Conservation (phyloP, 1,284 basidiomycete genomes). For the Macrocybe sp. region DNA sequence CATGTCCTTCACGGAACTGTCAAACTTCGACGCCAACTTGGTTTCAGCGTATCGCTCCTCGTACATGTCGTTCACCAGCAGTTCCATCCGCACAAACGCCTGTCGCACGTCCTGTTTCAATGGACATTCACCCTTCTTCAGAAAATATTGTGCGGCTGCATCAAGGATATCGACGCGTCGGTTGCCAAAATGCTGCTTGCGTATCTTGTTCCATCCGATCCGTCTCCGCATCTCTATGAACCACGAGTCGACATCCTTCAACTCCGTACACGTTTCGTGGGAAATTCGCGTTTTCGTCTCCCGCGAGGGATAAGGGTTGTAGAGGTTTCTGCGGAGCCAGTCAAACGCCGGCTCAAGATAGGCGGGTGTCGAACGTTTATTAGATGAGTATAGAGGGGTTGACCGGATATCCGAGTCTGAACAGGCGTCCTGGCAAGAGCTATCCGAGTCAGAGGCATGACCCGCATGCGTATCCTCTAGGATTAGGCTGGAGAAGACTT, state of each 20-base stretch:
- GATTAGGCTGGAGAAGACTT: constrained; percentile 5
- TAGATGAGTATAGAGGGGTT: neutral
- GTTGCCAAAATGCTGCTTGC: constrained; percentile 31
- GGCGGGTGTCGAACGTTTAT: constrained; percentile 9
- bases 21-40: constrained; percentile 20
- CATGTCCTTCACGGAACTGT: constrained; percentile 23
- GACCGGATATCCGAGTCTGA: neutral
- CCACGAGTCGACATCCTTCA: constrained; percentile 39
- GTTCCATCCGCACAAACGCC: neutral
- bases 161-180: constrained; percentile 33
- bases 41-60: constrained; percentile 22
- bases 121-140: constrained; percentile 3
- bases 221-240: constrained; percentile 41
- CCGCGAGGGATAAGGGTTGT: constrained; percentile 46
- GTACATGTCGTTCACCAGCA: constrained; percentile 12
- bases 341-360: constrained; percentile 31
- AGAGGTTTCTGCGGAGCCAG: constrained; percentile 43
- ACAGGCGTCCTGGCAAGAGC: neutral
- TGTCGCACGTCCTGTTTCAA: neutral
- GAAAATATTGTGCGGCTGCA: constrained; percentile 35
- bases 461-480: neutral
- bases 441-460: neutral
- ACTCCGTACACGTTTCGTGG: constrained; percentile 12
- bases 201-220: constrained; percentile 47
- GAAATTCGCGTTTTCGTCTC: constrained; percentile 25